Evolutionary conservation across 2,329 filamentous ascomycete species (phyloP), one percentile per base, ranked within the genome.

Genomic region (Coniochaeta prunicola): DNA sequence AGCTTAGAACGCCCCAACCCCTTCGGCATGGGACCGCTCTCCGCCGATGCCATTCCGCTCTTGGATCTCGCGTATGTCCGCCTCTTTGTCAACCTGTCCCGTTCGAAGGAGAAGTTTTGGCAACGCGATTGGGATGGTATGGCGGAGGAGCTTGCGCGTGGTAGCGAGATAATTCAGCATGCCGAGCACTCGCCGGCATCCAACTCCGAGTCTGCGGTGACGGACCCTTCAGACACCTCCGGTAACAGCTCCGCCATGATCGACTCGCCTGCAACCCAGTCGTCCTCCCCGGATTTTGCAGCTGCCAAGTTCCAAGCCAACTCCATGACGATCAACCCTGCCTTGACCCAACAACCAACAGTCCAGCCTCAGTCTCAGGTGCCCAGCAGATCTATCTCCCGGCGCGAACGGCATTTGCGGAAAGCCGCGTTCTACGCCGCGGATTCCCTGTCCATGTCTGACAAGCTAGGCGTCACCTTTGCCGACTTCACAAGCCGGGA

Each of bases 351-450:
- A 24, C 63, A 63, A n/a, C 60, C 61, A 48, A 64, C 72, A 59
- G 42, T 60, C 36, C 64, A 68, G 12, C 54, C 54, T 9, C 36
- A 30, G 19, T 13, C 54, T 21, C 33, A 28, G 26, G 9, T 40
- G 17, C 71, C 73, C 3, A 75, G 66, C 42, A 74, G 75, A 50
- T 74, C 80, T 12, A 85, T 82, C 12, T 86, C 89, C 0, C 87
- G 89, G 59, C 87, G 92, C 2, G 93, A 99, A 74, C 89, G 87
- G 64, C 91, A 96, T 67, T 80, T 97, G 21, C 88, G 93, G 48
- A 96, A 93, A 71, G 94, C 94, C n/a, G 94, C 93, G 0, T 96
- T 92, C 69, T 96, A 96, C 68, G 94, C 94, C 1, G 92, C 91
- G 1, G 92, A 97, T 71, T 96, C 92, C 0, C 82, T 99, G 9